Percentiles rank a stretch among this genome's conserved stretches.
Evolutionary conservation across 2,329 filamentous ascomycete genomes (phyloP).

Genomic region (Didymella exigua): DNA sequence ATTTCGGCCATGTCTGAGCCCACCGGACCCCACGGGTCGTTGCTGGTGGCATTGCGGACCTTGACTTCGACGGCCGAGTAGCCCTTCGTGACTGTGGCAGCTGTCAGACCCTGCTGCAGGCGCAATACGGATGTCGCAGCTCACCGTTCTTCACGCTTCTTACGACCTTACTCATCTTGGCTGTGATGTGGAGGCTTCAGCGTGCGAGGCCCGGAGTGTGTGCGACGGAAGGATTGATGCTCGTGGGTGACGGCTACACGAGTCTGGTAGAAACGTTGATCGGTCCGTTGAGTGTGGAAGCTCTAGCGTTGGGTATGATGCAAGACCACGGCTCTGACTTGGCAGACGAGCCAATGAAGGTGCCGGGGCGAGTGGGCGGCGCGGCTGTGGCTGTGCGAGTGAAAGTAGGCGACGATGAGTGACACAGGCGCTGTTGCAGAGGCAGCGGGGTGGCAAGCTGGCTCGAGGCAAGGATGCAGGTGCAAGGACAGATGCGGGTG

Average conservation of each 20-base stretch:
- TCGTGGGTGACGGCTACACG: slow-evolving; percentile 6
- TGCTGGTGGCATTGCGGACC: slow-evolving; percentile 82
- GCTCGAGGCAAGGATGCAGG: slow-evolving; percentile 12
- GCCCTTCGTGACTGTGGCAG: slow-evolving; percentile 81
- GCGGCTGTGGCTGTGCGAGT: slow-evolving; percentile 15
- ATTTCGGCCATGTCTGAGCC: slow-evolving; percentile 99
- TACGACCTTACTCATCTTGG: slow-evolving; percentile 91
- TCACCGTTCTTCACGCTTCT: slow-evolving; percentile 76
- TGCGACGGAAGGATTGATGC: slow-evolving; percentile 15
- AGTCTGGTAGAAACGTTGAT: slow-evolving; percentile 4
- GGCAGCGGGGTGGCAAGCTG: slow-evolving; percentile 19
- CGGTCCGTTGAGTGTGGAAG: slow-evolving; percentile 16
- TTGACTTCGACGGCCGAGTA: slow-evolving; percentile 97
- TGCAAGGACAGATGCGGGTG: slow-evolving; percentile 16
- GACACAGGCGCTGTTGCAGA: slow-evolving; percentile 13
- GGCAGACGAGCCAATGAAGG: slow-evolving; percentile 15
- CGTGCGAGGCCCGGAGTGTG: slow-evolving; percentile 1
- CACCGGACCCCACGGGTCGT: slow-evolving; percentile 97
- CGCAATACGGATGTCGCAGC: slow-evolving; percentile 3
- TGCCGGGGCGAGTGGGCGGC: slow-evolving; percentile 11
- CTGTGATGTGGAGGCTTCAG: slow-evolving; percentile 9
- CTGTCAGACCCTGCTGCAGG: slow-evolving; percentile 1
- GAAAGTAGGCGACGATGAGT: slow-evolving; percentile 4
- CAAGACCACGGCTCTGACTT: slow-evolving; percentile 17
- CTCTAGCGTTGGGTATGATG: slow-evolving; percentile 22